Evolutionary conservation across 2,329 filamentous ascomycete genomes (phyloP), one percentile per base, ranked within the genome.

Genomic region (Neocucurbitaria cava): DNA sequence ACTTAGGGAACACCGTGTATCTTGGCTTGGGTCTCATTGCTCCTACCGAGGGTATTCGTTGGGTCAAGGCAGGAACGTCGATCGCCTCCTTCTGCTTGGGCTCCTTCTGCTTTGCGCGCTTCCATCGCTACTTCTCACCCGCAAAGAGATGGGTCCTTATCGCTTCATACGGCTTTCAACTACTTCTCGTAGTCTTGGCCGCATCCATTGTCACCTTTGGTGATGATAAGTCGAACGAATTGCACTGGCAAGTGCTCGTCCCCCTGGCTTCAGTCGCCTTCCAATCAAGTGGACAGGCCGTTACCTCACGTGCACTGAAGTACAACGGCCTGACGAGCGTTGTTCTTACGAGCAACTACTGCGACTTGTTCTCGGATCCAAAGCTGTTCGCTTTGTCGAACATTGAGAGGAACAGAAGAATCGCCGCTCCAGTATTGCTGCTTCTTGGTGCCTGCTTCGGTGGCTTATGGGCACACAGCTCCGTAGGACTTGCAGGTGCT

Each of bases 301-400:
- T 92, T n/a, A 85, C 85, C 0, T 91, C 88, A 64, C 79, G 90
- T 3, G 86, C 89, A 0, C 75, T 94, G 55, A 83, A 87, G 65
- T 89, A 87, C 69, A 87, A 86, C 53, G 85, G 87, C 2, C 77
- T 94, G 18, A 92, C 90, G 0, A 92, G 88, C 57, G 90, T 92
- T 15, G 91, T 93, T 3, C 76, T 95, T 54, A 94, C 91, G 1
- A 92, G 89, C 70, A 87, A 91, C 58, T 94, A 93, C 77, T 92
- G 89, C 69, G 91, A 94, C 71, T 69, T 94, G 18, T 91, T 91
- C 63, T 89, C 87, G 1, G 89, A 92, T 65, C 76, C 80, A 9
- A 77, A 79, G 8, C 56, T 87, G n/a, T 72, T 85, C 4, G 72
- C 71, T 0, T 55, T 72, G 11, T 66, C 72, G 1, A 83, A 85